phyloP scores from a whole-genome alignment of 2,329 filamentous ascomycete species.

The Myriosclerotinia curreyana region DNA sequence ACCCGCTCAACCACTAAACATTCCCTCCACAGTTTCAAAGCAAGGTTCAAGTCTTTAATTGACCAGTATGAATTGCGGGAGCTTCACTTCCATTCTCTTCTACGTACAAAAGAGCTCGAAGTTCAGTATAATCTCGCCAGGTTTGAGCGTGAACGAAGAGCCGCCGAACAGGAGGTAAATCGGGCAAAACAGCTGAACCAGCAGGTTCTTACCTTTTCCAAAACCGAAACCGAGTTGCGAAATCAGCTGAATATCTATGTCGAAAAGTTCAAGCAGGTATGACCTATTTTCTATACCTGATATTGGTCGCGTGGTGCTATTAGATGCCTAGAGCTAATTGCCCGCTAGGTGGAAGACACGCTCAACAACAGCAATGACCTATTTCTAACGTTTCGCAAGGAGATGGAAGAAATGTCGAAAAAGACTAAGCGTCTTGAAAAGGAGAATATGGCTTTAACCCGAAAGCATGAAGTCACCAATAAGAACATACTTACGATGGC shows the following conservation, averaged over 20 bases:
- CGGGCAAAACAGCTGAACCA: slow-evolving; percentile 82
- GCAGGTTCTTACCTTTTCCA: slow-evolving; percentile 92
- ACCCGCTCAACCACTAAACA: slow-evolving; percentile 27
- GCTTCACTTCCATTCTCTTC: slow-evolving; percentile 84
- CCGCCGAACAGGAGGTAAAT: slow-evolving; percentile 74
- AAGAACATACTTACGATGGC: slow-evolving; percentile 97
- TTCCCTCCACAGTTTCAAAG: slow-evolving; percentile 67
- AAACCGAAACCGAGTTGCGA: slow-evolving; percentile 89
- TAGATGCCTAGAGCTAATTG: slow-evolving; percentile 42
- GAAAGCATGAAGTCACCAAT: slow-evolving; percentile 91
- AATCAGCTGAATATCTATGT: slow-evolving; percentile 98
- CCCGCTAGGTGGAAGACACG: slow-evolving; percentile 87
- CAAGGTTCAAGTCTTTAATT: slow-evolving; percentile 88
- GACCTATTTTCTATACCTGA: slow-evolving; percentile 32
- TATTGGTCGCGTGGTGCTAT: slow-evolving; percentile 4
- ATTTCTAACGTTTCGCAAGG: slow-evolving; percentile 93
- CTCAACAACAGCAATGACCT: slow-evolving; percentile 98
- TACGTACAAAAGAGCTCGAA: slow-evolving; percentile 93
- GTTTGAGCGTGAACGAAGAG: slow-evolving; percentile 85
- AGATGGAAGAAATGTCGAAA: slow-evolving; percentile 99
- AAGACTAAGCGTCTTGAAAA: slow-evolving; percentile 97
- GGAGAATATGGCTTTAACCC: slow-evolving; percentile 85
- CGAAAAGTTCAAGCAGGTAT: slow-evolving; percentile 99
- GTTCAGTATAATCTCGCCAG: slow-evolving; percentile 88
- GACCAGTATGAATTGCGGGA: slow-evolving; percentile 97